These are phyloP conservation scores for Auricularia sp. DNA, from an alignment of 768 basidiomycete genomes.

Conservation along the genomic window DNA sequence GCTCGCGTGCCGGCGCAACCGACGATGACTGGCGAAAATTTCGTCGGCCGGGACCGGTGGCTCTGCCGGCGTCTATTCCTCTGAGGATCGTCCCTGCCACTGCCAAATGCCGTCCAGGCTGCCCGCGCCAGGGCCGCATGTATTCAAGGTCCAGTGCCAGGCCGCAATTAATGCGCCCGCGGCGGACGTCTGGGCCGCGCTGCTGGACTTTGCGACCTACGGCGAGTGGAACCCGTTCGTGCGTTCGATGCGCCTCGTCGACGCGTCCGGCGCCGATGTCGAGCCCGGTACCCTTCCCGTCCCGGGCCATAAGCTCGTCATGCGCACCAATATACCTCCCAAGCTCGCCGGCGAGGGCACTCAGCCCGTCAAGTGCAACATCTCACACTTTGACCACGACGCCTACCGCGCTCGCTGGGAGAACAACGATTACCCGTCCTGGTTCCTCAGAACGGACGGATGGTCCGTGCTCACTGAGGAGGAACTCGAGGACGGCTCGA, in stretches of 20 bases:
- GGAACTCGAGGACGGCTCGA: conserved; percentile 35
- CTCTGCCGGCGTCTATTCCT: background rate
- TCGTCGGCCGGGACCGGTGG: background rate
- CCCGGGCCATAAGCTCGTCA: conserved; percentile 37
- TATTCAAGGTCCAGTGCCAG: conserved; percentile 38
- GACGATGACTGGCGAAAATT: background rate
- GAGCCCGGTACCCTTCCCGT: conserved; percentile 39
- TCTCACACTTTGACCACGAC: conserved; percentile 42
- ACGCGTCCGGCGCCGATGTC: conserved; percentile 28
- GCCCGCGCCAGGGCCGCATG: conserved; percentile 30
- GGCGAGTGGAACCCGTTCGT: conserved; percentile 43
- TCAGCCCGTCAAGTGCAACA: conserved; percentile 28
- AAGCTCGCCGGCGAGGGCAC: conserved; percentile 35
- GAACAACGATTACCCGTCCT: conserved; percentile 28
- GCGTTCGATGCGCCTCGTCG: conserved; percentile 38
- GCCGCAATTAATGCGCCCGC: conserved; percentile 49
- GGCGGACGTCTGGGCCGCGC: conserved; percentile 49
- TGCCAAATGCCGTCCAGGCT: conserved; percentile 9
- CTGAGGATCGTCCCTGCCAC: background rate
- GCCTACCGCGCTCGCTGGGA: conserved; percentile 51
- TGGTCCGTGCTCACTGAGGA: conserved; percentile 50
- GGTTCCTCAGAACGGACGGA: conserved; percentile 43
- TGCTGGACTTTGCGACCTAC: conserved; percentile 54
- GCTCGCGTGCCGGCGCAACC: too few relatives aligned
- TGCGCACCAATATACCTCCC: conserved; percentile 54